Evolutionary conservation across 2,329 filamentous ascomycete species (phyloP), one percentile per base, ranked within the genome.

Genomic region (Ceratocystis harringtonii): DNA sequence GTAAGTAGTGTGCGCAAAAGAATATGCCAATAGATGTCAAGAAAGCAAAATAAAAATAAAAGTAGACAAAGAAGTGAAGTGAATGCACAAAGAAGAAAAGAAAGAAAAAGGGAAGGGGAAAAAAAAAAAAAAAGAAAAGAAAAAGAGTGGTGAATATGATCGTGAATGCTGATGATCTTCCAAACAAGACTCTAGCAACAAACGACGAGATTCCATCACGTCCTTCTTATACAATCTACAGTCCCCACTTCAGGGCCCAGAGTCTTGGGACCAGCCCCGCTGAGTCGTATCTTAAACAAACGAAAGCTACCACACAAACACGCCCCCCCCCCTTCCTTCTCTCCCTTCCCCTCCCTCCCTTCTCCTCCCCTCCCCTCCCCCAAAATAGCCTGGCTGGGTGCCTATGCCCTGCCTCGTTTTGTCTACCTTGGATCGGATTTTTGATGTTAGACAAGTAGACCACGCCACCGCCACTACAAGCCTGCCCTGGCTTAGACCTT

Each of bases 71-170:
- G 36, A 41, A 41, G 36, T 41, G 36, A 41, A 41, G 36, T 12
- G 4, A 41, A 41, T 12, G 36, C 10, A 12, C 36, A 41, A 36
- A 41, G 10, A 32, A 28, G 17, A n/a, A 32, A 57, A 25, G 8
- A 57, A 28, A 57, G 17, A 7, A 30, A 22, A 30, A 57, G 15
- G 2, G 2, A 58, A 58, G 6, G 32, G 12, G 30, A 6, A 30
- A 28, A 2, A 1, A 57, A 57, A n/a, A 5, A 5, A 55, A 55
- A 7, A 25, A 4, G 5, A 55, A 28, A 10, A 32, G 32, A 22
- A 57, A 58, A 58, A 10, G 28, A 36, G 52, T 58, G 7, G 52
- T 58, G 25, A 58, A 58, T 58, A 58, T 58, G 52, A 32, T 58
- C 52, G 25, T 30, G 52, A 58, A 58, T 58, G 28, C 52, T 58